A percentile compares a stretch with the other conserved stretches of the same genome.
Evolutionary conservation across 371 early-diverging fungal genomes (phyloP).

Genomic region (Capillidium heterosporum): DNA sequence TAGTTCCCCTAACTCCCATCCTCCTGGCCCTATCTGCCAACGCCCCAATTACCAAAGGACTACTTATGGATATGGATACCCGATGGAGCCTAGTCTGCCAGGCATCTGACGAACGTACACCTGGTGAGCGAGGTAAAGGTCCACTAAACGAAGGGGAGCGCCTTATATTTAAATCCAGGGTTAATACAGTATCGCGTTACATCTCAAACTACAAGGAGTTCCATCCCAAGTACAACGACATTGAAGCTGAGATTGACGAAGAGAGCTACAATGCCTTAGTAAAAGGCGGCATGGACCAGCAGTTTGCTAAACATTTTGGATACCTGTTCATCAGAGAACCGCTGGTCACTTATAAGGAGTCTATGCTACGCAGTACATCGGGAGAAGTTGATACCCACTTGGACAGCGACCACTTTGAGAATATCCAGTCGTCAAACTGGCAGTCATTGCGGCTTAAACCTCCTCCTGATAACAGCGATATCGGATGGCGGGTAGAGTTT

Average conservation of each 20-base stretch:
- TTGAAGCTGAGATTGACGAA: conserved; percentile 61
- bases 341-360: conserved; percentile 81
- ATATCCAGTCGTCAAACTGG: conserved; percentile 98
- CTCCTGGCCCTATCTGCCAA: conserved; percentile 91
- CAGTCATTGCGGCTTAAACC: conserved; percentile 98
- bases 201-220: conserved; percentile 44
- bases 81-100: no score
- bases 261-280: conserved; percentile 50
- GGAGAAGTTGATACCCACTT: conserved; percentile 58
- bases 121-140: conserved; percentile 88
- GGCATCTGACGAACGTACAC: conserved; percentile 90
- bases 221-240: conserved; percentile 93
- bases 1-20: conserved; percentile 84
- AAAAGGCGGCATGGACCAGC: conserved; percentile 62
- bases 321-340: conserved; percentile 98
- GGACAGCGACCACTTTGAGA: conserved; percentile 91
- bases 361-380: no score
- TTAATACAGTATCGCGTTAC: conserved; percentile 78
- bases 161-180: conserved; percentile 93
- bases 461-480: conserved; percentile 69
- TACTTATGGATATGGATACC: conserved; percentile 89
- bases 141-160: conserved; percentile 71
- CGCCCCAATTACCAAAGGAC: conserved; percentile 86
- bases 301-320: conserved; percentile 81
- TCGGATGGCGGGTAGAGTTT: conserved; percentile 98